Conservation (phyloP, 331 rosid species). For the Stylosanthes scabra region DNA sequence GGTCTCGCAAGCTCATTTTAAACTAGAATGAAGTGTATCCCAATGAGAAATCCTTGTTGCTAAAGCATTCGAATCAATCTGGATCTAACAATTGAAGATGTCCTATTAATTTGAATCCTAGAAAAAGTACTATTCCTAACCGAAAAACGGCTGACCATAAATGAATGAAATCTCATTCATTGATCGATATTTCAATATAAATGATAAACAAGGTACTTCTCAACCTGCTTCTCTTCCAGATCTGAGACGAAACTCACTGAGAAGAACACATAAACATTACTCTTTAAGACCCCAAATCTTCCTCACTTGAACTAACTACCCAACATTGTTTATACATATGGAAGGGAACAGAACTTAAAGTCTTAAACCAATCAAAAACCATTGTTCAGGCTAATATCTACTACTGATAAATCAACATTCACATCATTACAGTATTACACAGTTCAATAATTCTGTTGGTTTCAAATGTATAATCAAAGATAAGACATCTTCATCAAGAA, state of each 20-base stretch:
- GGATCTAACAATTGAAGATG: slow-evolving; percentile 12
- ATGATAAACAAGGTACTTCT: not conserved
- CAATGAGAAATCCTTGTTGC: not conserved
- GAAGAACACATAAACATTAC: slow-evolving; percentile 16
- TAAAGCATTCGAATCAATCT: slow-evolving; percentile 7
- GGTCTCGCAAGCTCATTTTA: slow-evolving; percentile 13
- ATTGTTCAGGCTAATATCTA: slow-evolving; percentile 12
- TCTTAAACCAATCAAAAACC: slow-evolving; percentile 19
- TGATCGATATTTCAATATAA: not conserved
- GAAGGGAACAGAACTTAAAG: not conserved
- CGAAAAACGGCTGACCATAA: not conserved
- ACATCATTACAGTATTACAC: not conserved
- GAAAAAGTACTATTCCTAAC: slow-evolving; percentile 16
- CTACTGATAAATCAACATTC: slow-evolving; percentile 17
- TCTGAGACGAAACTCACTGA: slow-evolving; percentile 20
- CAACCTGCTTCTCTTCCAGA: slow-evolving; percentile 34
- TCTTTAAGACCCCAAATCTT: slow-evolving; percentile 10
- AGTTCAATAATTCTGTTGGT: slow-evolving; percentile 21
- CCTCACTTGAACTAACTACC: slow-evolving; percentile 20
- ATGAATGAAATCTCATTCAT: slow-evolving; percentile 2
- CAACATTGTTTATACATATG: slow-evolving; percentile 25
- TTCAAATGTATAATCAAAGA: slow-evolving; percentile 39
- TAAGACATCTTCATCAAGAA: slow-evolving; percentile 18
- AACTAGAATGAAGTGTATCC: not conserved
- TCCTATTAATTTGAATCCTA: slow-evolving; percentile 13